Evolutionary conservation across 495 filamentous ascomycete genomes (phyloP).

Genomic region (Tuber indicum): DNA sequence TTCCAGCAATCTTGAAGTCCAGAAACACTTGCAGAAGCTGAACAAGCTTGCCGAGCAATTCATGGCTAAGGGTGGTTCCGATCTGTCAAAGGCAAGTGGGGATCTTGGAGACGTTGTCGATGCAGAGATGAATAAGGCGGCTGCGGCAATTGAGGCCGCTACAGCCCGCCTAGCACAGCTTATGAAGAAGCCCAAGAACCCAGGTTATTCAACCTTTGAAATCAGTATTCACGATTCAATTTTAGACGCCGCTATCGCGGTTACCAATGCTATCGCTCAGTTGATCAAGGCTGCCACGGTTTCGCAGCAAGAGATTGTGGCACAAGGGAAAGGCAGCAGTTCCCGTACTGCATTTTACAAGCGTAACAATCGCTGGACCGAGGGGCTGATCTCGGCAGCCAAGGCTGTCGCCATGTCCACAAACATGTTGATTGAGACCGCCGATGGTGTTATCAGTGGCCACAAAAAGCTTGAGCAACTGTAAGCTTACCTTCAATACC

Average conservation of each 20-base stretch:
- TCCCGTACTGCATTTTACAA: slow-evolving; percentile 98
- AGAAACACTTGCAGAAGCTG: slow-evolving; percentile 80
- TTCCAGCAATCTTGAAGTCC: slow-evolving; percentile 91
- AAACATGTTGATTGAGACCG: slow-evolving; percentile 93
- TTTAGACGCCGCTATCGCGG: slow-evolving; percentile 85
- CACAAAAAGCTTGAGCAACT: slow-evolving; percentile 93
- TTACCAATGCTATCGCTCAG: slow-evolving; percentile 92
- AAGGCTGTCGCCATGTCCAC: slow-evolving; percentile 90
- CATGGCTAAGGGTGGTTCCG: slow-evolving; percentile 64
- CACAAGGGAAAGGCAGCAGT: slow-evolving; percentile 79
- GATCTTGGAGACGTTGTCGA: slow-evolving; percentile 93
- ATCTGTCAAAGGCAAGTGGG: slow-evolving; percentile 61
- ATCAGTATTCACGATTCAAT: slow-evolving; percentile 91
- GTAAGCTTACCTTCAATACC: slow-evolving; percentile 12
- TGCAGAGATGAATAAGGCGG: slow-evolving; percentile 83
- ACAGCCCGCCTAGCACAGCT: slow-evolving; percentile 81
- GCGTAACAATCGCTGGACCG: slow-evolving; percentile 77
- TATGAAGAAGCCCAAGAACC: slow-evolving; percentile 83
- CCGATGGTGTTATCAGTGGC: slow-evolving; percentile 85
- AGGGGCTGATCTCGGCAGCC: slow-evolving; percentile 91
- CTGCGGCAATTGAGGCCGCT: slow-evolving; percentile 88
- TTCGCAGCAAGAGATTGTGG: slow-evolving; percentile 95
- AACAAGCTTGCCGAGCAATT: slow-evolving; percentile 89
- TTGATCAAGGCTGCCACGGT: slow-evolving; percentile 93
- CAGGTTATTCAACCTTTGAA: slow-evolving; percentile 89